A percentile compares a stretch with the other conserved stretches of the same genome.
These are phyloP conservation scores for Globisporangium cylindrosporum DNA, from an alignment of 352 stramenopile genomes.

Conservation along the genomic window DNA sequence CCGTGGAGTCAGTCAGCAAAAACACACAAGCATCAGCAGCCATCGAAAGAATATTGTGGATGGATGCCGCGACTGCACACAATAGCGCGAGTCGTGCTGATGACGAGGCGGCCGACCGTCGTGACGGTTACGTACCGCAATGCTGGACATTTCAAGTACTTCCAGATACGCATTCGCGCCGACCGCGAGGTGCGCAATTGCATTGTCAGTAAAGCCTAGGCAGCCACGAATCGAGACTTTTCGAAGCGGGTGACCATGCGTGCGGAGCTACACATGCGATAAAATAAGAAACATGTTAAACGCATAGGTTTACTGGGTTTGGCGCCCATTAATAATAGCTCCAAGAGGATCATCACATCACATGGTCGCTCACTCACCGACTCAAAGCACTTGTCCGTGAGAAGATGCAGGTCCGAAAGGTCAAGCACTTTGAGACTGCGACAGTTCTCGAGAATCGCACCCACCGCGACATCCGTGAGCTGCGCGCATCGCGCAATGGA, in stretches of 20 bases:
- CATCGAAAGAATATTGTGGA: background rate
- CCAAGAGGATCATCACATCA: background rate
- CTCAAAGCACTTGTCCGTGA: conserved; percentile 68
- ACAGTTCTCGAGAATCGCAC: conserved; percentile 51
- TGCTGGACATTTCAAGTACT: conserved; percentile 69
- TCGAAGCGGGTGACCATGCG: conserved; percentile 46
- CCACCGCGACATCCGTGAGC: conserved; percentile 49
- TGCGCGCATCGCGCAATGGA: conserved; percentile 69
- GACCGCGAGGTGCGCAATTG: conserved; percentile 55
- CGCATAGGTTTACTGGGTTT: background rate
- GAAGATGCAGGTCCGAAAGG: conserved; percentile 64
- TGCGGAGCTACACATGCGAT: conserved; percentile 32
- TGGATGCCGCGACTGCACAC: background rate
- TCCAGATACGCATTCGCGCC: conserved; percentile 58
- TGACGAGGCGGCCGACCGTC: background rate
- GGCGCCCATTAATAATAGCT: conserved; percentile 5
- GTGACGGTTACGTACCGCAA: conserved; percentile 41
- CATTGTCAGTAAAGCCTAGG: conserved; percentile 50
- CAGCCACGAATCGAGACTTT: conserved; percentile 63
- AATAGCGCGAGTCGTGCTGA: background rate
- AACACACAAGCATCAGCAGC: background rate
- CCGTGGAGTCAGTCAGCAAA: background rate
- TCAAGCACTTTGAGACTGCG: conserved; percentile 53
- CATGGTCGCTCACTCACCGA: conserved; percentile 40
- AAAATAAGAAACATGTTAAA: conserved; percentile 8